Evolutionary conservation across 306 rosid genomes (phyloP).

Genomic region (Macrotyloma uniflorum): DNA sequence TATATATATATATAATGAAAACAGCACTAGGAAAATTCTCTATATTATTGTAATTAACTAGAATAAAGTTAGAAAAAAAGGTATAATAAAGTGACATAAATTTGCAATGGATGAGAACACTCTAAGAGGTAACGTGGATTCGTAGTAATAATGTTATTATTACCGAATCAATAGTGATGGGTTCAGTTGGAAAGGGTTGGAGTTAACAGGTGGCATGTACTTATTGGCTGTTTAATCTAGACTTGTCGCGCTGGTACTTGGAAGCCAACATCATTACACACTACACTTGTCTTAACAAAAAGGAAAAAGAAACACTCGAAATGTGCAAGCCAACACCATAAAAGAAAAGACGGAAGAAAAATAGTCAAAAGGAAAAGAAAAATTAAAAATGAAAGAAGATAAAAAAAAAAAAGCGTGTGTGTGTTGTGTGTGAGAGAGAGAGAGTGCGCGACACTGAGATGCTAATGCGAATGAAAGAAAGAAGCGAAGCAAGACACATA

Average conservation of each 20-base stretch:
- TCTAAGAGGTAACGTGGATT: not conserved
- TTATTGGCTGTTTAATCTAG: not conserved
- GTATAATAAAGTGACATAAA: not conserved
- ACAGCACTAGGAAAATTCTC: not conserved
- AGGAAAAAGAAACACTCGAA: constrained; percentile 14
- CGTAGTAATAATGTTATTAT: constrained; percentile 11
- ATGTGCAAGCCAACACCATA: not conserved
- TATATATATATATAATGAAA: too few species aligned
- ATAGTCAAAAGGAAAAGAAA: constrained; percentile 17
- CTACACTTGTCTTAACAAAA: constrained; percentile 34
- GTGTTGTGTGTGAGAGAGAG: not conserved
- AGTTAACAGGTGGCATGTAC: constrained; percentile 12
- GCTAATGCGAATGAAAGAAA: constrained; percentile 25
- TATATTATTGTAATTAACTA: not conserved
- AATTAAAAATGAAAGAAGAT: not conserved
- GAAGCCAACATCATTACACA: constrained; percentile 39
- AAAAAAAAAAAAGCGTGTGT: too few species aligned
- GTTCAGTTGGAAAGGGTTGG: not conserved
- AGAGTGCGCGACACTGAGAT: constrained; percentile 32
- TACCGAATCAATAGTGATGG: not conserved
- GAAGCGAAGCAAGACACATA: not conserved
- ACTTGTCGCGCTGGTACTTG: constrained; percentile 33
- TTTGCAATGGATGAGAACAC: not conserved
- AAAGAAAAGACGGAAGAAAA: constrained; percentile 35
- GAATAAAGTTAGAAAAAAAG: not conserved